Evolutionary conservation across 164 flowering plant species (phyloP).

Genomic region (Litsea cubeba): DNA sequence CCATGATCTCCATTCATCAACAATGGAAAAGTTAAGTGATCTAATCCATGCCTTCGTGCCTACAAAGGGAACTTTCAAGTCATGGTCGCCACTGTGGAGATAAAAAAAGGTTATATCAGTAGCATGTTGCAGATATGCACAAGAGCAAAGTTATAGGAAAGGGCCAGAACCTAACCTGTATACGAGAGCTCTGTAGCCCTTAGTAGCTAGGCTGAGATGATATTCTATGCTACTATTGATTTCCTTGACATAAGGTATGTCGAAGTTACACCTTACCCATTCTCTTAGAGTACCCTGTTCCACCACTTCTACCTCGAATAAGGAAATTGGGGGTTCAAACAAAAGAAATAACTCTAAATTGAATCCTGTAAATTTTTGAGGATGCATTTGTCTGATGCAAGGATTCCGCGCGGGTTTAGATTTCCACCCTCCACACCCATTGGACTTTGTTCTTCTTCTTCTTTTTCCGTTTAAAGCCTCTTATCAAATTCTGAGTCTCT

Average conservation of each 20-base stretch:
- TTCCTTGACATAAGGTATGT: neutral
- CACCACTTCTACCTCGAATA: neutral
- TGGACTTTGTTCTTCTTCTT: neutral
- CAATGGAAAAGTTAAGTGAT: slow-evolving; percentile 41
- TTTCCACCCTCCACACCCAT: neutral
- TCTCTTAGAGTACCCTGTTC: neutral
- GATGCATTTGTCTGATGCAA: neutral
- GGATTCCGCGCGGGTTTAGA: neutral
- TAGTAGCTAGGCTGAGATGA: slow-evolving; percentile 1
- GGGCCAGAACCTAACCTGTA: neutral
- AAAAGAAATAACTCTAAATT: neutral
- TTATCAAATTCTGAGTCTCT: neutral
- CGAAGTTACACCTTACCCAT: slow-evolving; percentile 8
- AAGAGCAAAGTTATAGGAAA: neutral
- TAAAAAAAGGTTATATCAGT: neutral
- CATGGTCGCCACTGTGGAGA: slow-evolving; percentile 55
- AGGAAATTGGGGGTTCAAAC: neutral
- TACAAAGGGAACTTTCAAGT: slow-evolving; percentile 26
- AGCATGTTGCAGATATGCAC: neutral
- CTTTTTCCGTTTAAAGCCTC: neutral
- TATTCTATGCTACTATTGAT: neutral
- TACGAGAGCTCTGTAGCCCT: slow-evolving; percentile 11
- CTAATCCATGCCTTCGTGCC: slow-evolving; percentile 52
- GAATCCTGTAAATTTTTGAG: neutral
- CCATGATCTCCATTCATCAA: slow-evolving; percentile 63